Evolutionary conservation across 352 stramenopile genomes (phyloP), one percentile per base, ranked within the genome.

Genomic region (Phytopythium delawarense): DNA sequence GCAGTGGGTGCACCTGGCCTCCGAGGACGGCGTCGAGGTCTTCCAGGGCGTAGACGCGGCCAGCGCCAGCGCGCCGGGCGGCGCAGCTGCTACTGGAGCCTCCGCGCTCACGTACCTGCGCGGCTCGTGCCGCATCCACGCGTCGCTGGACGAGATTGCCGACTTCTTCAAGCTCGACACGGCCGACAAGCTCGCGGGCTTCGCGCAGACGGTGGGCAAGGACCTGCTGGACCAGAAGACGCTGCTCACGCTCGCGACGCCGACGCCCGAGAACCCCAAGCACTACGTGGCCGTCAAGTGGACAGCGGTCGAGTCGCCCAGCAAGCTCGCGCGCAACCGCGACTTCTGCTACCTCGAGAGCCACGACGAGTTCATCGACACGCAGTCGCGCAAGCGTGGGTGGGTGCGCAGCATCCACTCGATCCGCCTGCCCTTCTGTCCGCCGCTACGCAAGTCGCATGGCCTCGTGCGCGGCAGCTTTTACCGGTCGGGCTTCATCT

Each of bases 341-440:
- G 86, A 95, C 55, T 92, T 95, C 50, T 91, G 79, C 62, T 92
- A 91, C 76, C 71, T 94, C 44, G 83, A 92, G 62, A 90, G 84
- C 61, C 86, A 95, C 52, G 80, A 92, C 62, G 81, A 93, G 63
- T 95, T 93, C 64, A 84, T 92, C 34, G 81, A 94, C 52, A 87
- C 78, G 0, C 84, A 77, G 59, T 78, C 75, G 6, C 79, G 79
- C 59, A 75, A 83, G 53, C 75, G 81, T 55, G 86, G 86, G 8
- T 95, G 86, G 86, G 79, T 92, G 30, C 77, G 78, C 21, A 88
- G 74, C 46, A 72, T 95, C 18, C 86, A 95, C 64, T 93, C 84
- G 20, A 90, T 95, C 53, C 78, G 82, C 7, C 57, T 95, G 6
- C 78, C 84, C 2, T 91, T 82, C 34, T 92, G 84, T 59, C 84